Conservation (phyloP, 192 early-diverging fungal species). For the Mortierella claussenii region DNA sequence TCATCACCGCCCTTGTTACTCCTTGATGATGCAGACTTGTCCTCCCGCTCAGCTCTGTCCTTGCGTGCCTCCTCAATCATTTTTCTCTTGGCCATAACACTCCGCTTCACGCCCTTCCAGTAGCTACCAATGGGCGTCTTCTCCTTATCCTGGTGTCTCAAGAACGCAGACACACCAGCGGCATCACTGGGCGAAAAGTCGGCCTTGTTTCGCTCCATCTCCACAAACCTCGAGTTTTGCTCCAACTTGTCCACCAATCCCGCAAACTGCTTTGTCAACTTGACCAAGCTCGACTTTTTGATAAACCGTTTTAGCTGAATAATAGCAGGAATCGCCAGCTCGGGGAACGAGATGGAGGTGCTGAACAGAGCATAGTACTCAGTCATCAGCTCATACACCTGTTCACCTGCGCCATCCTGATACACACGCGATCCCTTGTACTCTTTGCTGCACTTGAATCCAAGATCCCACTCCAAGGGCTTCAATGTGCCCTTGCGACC, state of each 20-base stretch:
- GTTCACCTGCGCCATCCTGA: constrained; percentile 86
- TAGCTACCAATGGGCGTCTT: constrained; percentile 44
- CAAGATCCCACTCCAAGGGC: constrained; percentile 81
- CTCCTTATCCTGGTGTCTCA: constrained; percentile 47
- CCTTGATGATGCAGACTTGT: constrained; percentile 29
- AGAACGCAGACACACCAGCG: constrained; percentile 37
- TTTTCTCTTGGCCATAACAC: constrained; percentile 46
- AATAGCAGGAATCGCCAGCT: constrained; percentile 88
- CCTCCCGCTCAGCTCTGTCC: constrained; percentile 26
- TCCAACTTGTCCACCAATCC: constrained; percentile 90
- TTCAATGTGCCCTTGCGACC: constrained; percentile 85
- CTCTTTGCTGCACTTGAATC: constrained; percentile 83
- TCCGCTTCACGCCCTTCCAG: constrained; percentile 50
- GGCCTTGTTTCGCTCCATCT: constrained; percentile 72
- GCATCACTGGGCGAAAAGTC: constrained; percentile 72
- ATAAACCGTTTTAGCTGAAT: constrained; percentile 86
- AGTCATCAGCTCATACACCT: constrained; percentile 76
- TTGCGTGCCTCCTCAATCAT: constrained; percentile 51
- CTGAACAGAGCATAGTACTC: constrained; percentile 80
- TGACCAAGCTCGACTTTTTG: constrained; percentile 82
- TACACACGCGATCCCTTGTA: constrained; percentile 89
- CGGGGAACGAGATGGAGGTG: constrained; percentile 92
- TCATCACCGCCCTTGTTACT: constrained; percentile 5
- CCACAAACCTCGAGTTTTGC: constrained; percentile 80
- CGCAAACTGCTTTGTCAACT: constrained; percentile 84